A percentile compares a stretch with the other conserved stretches of the same genome.
These are phyloP conservation scores for Talaromyces pinophilus DNA, from an alignment of 2,329 filamentous ascomycete genomes.

Conservation along the genomic window DNA sequence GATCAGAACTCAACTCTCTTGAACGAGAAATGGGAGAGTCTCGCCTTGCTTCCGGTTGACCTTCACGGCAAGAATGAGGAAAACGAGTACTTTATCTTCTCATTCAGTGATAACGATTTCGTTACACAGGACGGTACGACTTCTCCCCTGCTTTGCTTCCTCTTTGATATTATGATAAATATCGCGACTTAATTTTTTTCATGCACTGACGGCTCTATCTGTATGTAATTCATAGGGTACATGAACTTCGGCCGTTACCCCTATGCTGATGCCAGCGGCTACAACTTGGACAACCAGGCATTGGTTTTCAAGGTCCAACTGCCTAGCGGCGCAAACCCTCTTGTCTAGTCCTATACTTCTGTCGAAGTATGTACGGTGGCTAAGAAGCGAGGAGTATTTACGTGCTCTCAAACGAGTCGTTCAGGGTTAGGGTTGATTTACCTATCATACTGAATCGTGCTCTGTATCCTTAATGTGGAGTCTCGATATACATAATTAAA, in stretches of 20 bases:
- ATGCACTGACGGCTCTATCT: neutral
- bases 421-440: neutral
- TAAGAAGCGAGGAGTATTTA: neutral
- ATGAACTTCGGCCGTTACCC: slow-evolving; percentile 59
- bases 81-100: slow-evolving; percentile 68
- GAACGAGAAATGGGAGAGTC: slow-evolving; percentile 77
- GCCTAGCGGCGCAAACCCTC: slow-evolving; percentile 14
- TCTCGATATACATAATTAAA: neutral
- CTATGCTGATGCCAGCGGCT: slow-evolving; percentile 61
- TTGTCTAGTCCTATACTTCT: neutral
- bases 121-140: slow-evolving; percentile 66
- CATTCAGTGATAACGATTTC: slow-evolving; percentile 72
- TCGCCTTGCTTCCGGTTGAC: slow-evolving; percentile 63
- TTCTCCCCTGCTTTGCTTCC: neutral
- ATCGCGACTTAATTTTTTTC: neutral
- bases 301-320: slow-evolving; percentile 56
- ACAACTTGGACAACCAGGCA: slow-evolving; percentile 62
- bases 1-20: slow-evolving; percentile 59
- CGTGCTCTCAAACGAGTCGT: neutral
- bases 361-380: neutral
- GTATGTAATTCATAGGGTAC: slow-evolving; percentile 42
- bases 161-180: neutral
- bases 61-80: slow-evolving; percentile 43
- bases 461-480: neutral
- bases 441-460: neutral